These are phyloP conservation scores for Penicillium arizonense DNA, from an alignment of 495 filamentous ascomycete species.

Conservation along the genomic window DNA sequence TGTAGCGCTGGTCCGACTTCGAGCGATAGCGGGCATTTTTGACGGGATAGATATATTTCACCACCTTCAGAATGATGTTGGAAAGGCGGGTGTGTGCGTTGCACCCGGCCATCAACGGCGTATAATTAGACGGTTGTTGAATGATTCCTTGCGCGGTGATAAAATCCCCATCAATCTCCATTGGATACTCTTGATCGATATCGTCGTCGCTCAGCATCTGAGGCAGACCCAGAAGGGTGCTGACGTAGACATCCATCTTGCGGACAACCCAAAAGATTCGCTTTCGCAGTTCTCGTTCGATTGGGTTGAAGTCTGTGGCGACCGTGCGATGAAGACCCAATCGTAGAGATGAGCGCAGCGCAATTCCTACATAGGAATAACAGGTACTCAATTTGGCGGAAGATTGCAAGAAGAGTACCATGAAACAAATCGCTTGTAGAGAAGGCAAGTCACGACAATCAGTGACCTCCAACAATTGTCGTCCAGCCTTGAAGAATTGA, in stretches of 20 bases:
- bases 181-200: slow-evolving; percentile 84
- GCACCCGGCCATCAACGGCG: slow-evolving; percentile 74
- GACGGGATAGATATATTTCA: slow-evolving; percentile 86
- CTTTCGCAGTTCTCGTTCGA: slow-evolving; percentile 81
- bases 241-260: slow-evolving; percentile 93
- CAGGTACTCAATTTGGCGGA: slow-evolving; percentile 90
- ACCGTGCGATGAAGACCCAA: slow-evolving; percentile 87
- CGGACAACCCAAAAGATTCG: slow-evolving; percentile 88
- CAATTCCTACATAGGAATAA: slow-evolving; percentile 91
- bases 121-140: slow-evolving; percentile 69
- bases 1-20: slow-evolving; percentile 64
- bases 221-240: slow-evolving; percentile 82
- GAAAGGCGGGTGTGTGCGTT: slow-evolving; percentile 84
- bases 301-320: slow-evolving; percentile 70
- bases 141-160: slow-evolving; percentile 76
- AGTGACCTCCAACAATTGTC: slow-evolving; percentile 82
- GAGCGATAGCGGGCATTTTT: slow-evolving; percentile 58
- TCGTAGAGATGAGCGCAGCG: slow-evolving; percentile 77
- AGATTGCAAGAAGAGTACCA: slow-evolving; percentile 90
- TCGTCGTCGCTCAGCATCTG: slow-evolving; percentile 83
- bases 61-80: slow-evolving; percentile 76
- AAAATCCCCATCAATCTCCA: slow-evolving; percentile 86
- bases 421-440: slow-evolving; percentile 84
- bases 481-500: slow-evolving; percentile 80
- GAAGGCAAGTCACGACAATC: slow-evolving; percentile 85